Evolutionary conservation across 1,284 basidiomycete genomes (phyloP).

Genomic region (Cystobasidium sp.): DNA sequence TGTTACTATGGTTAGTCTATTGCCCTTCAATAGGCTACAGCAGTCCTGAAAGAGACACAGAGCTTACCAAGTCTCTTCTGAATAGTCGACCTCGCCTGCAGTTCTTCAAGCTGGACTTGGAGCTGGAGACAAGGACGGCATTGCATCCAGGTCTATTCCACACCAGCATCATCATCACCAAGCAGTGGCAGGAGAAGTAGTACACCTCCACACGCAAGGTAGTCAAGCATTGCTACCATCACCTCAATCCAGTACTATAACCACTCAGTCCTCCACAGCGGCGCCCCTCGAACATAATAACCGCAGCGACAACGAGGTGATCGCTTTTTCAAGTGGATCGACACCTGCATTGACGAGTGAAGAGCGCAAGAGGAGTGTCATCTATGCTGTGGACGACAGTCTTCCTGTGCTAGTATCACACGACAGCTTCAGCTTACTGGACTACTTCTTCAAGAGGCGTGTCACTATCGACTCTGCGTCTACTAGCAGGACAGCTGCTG

Average conservation of each 20-base stretch:
- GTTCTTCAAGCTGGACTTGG: too few relatives aligned
- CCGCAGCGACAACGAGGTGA: not conserved
- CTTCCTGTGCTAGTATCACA: not conserved
- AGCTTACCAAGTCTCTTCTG: too few relatives aligned
- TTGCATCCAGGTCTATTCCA: too few relatives aligned
- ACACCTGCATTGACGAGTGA: conserved; percentile 6
- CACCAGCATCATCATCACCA: too few relatives aligned
- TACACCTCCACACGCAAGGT: too few relatives aligned
- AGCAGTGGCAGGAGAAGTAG: too few relatives aligned
- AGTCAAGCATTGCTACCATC: too few relatives aligned
- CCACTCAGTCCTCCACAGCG: not conserved
- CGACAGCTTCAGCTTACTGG: not conserved
- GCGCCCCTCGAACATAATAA: not conserved
- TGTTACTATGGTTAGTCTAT: too few relatives aligned
- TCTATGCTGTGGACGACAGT: not conserved
- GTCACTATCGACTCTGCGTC: not conserved
- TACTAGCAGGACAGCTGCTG: not conserved
- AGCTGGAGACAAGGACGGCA: too few relatives aligned
- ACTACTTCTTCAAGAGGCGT: conserved; percentile 1
- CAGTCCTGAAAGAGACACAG: too few relatives aligned
- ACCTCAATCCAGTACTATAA: not conserved
- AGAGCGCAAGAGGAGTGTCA: conserved; percentile 5
- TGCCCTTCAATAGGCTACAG: too few relatives aligned
- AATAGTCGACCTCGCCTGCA: too few relatives aligned
- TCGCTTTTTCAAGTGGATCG: conserved; percentile 19